phyloP scores from a whole-genome alignment of 2,329 filamentous ascomycete genomes.

The Juglanconis juglandina region DNA sequence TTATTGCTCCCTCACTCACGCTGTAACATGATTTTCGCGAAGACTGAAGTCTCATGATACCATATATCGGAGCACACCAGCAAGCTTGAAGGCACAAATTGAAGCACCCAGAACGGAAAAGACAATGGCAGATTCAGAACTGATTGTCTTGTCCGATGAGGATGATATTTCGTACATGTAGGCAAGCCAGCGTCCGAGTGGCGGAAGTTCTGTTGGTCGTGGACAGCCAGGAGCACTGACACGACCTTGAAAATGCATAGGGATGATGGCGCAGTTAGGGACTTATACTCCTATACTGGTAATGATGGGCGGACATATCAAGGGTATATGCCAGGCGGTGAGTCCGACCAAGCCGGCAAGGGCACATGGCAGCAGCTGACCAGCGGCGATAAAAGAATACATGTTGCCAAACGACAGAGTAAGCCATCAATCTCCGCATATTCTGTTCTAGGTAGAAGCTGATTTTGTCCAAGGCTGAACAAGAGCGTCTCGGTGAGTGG shows the following conservation, averaged over 20 bases:
- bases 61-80: no score
- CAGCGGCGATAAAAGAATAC: background rate
- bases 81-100: background rate
- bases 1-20: no score
- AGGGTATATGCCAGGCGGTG: constrained; percentile 1
- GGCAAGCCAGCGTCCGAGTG: background rate
- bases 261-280: background rate
- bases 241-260: background rate
- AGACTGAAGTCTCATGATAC: no score
- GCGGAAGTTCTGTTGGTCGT: background rate
- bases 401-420: constrained; percentile 1
- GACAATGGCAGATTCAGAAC: background rate
- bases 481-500: background rate
- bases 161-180: background rate
- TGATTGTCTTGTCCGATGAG: background rate
- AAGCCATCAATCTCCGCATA: background rate
- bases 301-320: background rate
- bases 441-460: background rate
- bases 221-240: no score
- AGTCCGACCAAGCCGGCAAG: background rate
- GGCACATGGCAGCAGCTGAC: background rate
- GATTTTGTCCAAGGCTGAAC: background rate
- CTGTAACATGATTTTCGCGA: no score
- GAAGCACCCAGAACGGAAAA: background rate
- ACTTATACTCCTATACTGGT: background rate